phyloP scores from a whole-genome alignment of 75 land plant genomes.

The Isoetes taiwanensis region DNA sequence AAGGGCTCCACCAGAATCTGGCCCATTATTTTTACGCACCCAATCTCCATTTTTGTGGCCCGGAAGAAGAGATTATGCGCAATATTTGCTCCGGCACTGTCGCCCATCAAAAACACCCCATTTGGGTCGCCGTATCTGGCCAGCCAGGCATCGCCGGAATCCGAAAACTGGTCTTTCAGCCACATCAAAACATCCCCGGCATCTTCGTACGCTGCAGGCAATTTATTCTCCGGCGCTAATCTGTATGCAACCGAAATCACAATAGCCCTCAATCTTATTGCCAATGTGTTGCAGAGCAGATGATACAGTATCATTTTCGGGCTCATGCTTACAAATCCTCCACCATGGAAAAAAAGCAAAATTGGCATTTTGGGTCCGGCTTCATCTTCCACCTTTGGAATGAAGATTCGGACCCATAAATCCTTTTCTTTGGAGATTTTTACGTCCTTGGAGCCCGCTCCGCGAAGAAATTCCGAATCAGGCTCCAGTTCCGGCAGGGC shows the following conservation, averaged over 20 bases:
- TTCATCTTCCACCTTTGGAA: too few relatives aligned
- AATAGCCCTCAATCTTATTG: neutral
- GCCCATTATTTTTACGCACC: neutral
- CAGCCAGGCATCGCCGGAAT: neutral
- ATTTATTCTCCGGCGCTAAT: conserved; percentile 6
- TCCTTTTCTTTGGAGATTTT: neutral
- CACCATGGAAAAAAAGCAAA: conserved; percentile 9
- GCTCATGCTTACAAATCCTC: neutral
- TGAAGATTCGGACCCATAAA: neutral
- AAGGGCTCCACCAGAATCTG: conserved; percentile 2
- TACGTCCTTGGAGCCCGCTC: neutral
- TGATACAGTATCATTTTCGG: neutral
- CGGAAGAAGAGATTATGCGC: neutral
- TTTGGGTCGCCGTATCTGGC: neutral
- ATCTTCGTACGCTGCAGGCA: conserved; percentile 12
- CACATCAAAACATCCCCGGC: neutral
- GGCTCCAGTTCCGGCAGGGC: neutral
- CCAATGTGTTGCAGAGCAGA: neutral
- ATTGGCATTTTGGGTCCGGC: conserved; percentile 16
- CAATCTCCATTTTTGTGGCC: neutral
- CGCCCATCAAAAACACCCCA: conserved; percentile 4
- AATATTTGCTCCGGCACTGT: conserved; percentile 12
- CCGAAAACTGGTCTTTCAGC: neutral
- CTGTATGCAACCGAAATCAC: neutral
- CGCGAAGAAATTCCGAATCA: neutral